Evolutionary conservation across 2,329 filamentous ascomycete genomes (phyloP), one percentile per base, ranked within the genome.

Genomic region (Laburnicola sp.): DNA sequence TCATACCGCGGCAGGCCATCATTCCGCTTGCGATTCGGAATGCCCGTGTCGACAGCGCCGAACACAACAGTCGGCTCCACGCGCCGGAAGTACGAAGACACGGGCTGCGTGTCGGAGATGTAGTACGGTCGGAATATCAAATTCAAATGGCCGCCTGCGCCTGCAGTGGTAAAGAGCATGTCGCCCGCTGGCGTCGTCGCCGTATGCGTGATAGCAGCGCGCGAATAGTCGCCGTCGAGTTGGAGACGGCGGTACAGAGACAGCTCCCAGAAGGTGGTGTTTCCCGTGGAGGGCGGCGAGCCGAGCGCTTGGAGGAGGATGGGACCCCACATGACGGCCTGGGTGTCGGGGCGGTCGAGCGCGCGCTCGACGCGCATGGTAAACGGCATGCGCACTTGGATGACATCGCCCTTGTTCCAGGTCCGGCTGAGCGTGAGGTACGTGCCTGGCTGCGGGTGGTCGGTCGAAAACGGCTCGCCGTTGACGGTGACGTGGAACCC

Each of bases 11-110:
- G 56, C 25, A 56, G 32, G 6, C 50, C 50, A 16, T 58, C 56
- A 37, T 58, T 54, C 27, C 53, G 53, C 39, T 58, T 58, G 31
- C 46, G 47, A 25, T 58, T 58, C 22, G 44, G 31, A 10, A 58
- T 42, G 23, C 46, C 36, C 2, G 56, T 56, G 21, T 54, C 30
- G 16, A 54, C 39, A 2, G 31, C 31, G 2, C 53, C 53, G 41
- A 58, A 58, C 1, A 56, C 56, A 11, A 58, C 45, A 2, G 16
- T 26, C 7, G 56, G 53, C 39, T 58, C 56, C 6, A 54, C 50
- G 16, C 56, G 50, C 2, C 28, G 48, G 50, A 58, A 58, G 27
- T 58, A 58, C 3, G 49, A 32, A 5, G 56, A 58, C 2, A 45
- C 50, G 22, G 50, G 23, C 21, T 38, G 21, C 1, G 25, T 40